A percentile compares a stretch with the other conserved stretches of the same genome.
Conservation (phyloP, 225 moss, liverwort and hornwort species). For the Bryum argenteum region DNA sequence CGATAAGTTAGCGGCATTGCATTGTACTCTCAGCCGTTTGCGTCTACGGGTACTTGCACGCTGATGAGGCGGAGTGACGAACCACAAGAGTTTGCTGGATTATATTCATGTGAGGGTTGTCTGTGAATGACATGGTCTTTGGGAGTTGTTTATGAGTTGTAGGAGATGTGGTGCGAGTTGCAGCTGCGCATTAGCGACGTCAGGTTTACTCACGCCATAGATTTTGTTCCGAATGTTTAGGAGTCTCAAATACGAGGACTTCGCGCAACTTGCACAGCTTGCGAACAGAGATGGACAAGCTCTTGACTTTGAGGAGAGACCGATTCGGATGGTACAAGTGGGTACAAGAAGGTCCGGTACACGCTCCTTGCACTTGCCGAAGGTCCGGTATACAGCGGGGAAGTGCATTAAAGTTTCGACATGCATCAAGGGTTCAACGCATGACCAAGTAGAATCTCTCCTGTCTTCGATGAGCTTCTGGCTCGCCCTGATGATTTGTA, state of each 20-base stretch:
- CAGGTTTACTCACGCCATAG: slow-evolving; percentile 6
- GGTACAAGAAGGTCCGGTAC: slow-evolving; percentile 41
- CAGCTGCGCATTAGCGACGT: not conserved
- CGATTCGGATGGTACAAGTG: slow-evolving; percentile 34
- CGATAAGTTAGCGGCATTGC: slow-evolving; percentile 47
- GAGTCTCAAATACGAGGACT: too few species aligned
- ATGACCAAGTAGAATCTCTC: slow-evolving; percentile 41
- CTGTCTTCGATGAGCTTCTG: slow-evolving; percentile 50
- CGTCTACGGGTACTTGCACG: not conserved
- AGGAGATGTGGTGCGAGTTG: not conserved
- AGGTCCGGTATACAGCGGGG: slow-evolving; percentile 56
- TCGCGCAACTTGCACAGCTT: not conserved
- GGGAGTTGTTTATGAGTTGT: not conserved
- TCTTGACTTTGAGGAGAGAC: slow-evolving; percentile 30
- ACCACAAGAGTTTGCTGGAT: not conserved
- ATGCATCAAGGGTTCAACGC: slow-evolving; percentile 45
- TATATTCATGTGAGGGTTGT: not conserved
- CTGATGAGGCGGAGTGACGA: not conserved
- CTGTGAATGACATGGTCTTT: not conserved
- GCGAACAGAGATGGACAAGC: slow-evolving; percentile 23
- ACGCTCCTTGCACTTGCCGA: slow-evolving; percentile 54
- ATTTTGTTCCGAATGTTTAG: not conserved
- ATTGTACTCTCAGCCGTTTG: slow-evolving; percentile 16
- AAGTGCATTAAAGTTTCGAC: slow-evolving; percentile 52
- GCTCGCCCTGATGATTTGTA: slow-evolving; percentile 28